phyloP scores from a whole-genome alignment of 164 flowering plant species.

The Vitis rotundifolia region DNA sequence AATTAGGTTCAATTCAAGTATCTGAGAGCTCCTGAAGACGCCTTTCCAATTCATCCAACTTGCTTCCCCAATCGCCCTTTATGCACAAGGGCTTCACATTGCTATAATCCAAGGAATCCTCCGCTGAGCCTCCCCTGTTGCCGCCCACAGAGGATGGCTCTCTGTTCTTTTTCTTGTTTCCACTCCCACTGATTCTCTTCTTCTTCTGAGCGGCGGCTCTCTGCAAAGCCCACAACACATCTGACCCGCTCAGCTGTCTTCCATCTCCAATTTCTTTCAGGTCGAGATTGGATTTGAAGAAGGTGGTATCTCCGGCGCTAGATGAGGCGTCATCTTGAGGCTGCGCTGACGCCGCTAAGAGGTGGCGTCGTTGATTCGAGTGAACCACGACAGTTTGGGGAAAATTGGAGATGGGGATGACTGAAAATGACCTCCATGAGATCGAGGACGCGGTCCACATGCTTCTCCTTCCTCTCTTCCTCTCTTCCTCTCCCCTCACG shows the following conservation, averaged over 20 bases:
- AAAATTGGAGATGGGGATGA: neutral
- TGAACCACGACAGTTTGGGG: neutral
- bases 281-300: neutral
- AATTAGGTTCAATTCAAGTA: neutral
- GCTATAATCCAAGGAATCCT: slow-evolving; percentile 14
- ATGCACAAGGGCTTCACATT: slow-evolving; percentile 27
- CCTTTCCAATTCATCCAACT: slow-evolving; percentile 30
- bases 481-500: no score
- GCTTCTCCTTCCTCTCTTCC: neutral
- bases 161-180: slow-evolving; percentile 1
- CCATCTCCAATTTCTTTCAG: neutral
- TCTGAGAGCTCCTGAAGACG: slow-evolving; percentile 25
- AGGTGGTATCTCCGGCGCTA: neutral
- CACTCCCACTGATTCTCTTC: neutral
- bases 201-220: slow-evolving; percentile 32
- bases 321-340: neutral
- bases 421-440: neutral
- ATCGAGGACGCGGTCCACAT: slow-evolving; percentile 14
- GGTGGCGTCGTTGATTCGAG: neutral
- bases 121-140: neutral
- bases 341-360: neutral
- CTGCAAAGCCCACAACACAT: slow-evolving; percentile 40
- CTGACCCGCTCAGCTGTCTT: slow-evolving; percentile 32
- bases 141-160: neutral
- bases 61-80: slow-evolving; percentile 27